Base-by-base conservation (phyloP, 768 basidiomycete genomes). In the Hericium coralloides region DNA sequence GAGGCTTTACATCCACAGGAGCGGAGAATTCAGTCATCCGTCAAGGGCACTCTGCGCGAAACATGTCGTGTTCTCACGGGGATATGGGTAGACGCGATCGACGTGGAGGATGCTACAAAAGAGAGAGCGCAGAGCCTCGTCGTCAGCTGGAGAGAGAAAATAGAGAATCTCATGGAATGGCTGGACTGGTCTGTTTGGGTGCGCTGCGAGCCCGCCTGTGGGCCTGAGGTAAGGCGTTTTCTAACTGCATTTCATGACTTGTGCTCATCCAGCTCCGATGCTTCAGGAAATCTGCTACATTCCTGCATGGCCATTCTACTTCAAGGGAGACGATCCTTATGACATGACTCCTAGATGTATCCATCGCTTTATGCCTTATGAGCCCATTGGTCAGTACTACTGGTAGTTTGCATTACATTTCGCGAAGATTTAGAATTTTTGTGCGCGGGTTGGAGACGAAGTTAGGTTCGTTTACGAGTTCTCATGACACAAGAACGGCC, bases 121-220 rank as follows among this genome's bases (percentile, higher is more conserved):
- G 52, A 63, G 22, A 39, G 60, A 23, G 52, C 25, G 9, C 18
- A 18, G 15, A n/a, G 6, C 14, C 25, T 72, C 43, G 38, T 67
- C n/a, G 20, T 22, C 12, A 37, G 52, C 4, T 81, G 80, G 80
- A 63, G 54, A 8, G 48, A 38, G 20, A 69, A 73, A 9, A 49
- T 77, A 22, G 58, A 68, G 7, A 58, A 51, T 2, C 60, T 82
- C 20, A 77, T 81, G 72, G 48, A 38, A 0, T 82, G 81, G 80
- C 65, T 82, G 0, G 80, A 77, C 58, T 83, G 81, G 80, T 72
- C 66, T 39, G 64, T 72, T 7, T 82, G 81, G 80, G 61, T 74
- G 2, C 76, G 68, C 47, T 82, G 81, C 52, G 65, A 63, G 2
- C 79, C 80, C 25, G 70, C 64, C 0, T 83, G 81, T 66, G 63